Evolutionary conservation across 192 early-diverging fungal genomes (phyloP), one percentile per base, ranked within the genome.

Genomic region (Umbelopsis sp.): DNA sequence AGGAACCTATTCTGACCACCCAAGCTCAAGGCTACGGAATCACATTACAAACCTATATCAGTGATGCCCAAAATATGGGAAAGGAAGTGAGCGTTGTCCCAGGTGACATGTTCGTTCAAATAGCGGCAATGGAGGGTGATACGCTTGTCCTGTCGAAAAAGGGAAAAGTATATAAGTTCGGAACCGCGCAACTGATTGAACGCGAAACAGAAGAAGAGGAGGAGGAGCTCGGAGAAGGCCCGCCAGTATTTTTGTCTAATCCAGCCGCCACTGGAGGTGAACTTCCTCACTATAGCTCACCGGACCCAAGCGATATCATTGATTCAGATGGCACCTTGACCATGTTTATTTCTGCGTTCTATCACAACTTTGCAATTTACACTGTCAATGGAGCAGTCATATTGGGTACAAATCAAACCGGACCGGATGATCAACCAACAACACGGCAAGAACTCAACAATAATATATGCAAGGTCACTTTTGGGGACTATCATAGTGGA

Each of bases 401-500:
- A 31, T 45, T 74, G 25, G 72, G 72, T 12, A 16, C 26, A 20
- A 16, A 53, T 29, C 24, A 20, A 21, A 52, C 50, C 26, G n/a
- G 22, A 4, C 25, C 38, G 41, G 25, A 56, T 20, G 21, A 50
- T 25, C 21, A 36, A 1, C 66, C 72, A n/a, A 21, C 45, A 0
- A 68, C 24, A 22, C 20, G 67, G 26, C n/a, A 31, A 10, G 56
- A 62, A 31, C 31, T 62, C 12, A 25, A 47, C 16, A 25, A 65
- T 2, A 49, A 44, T 31, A 66, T 74, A 43, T 74, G 65, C 47
- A 74, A 74, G 43, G 66, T 74, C 20, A 31, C 72, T 22, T 68
- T 74, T 67, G 72, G 72, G 4, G 66, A 74, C 65, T 74, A 68
- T 29, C 72, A 74, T 31, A 44, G 65, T 43, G 72, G 72, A 44